Evolutionary conservation across 2,329 filamentous ascomycete species (phyloP).

Genomic region (Penicillium brasilianum): DNA sequence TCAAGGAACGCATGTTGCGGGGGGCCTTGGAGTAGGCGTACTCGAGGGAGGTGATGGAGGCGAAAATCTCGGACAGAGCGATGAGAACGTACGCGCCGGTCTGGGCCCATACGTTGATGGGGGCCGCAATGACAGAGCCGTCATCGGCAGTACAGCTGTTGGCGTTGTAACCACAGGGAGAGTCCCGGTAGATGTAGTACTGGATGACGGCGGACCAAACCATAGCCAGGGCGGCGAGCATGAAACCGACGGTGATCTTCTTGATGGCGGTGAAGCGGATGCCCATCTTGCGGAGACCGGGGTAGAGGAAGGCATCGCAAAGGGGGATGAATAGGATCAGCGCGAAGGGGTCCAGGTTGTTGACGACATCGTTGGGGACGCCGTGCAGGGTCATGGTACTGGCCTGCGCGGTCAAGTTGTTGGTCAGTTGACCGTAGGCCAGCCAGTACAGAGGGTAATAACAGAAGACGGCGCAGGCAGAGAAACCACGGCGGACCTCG

Average conservation of each 20-base stretch:
- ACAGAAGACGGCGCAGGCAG: slow-evolving; percentile 71
- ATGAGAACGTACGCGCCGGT: slow-evolving; percentile 57
- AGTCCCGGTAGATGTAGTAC: slow-evolving; percentile 62
- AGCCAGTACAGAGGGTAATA: slow-evolving; percentile 47
- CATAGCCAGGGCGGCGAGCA: slow-evolving; percentile 56
- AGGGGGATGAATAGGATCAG: slow-evolving; percentile 61
- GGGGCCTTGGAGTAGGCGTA: slow-evolving; percentile 80
- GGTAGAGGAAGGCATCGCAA: slow-evolving; percentile 59
- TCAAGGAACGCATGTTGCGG: slow-evolving; percentile 77
- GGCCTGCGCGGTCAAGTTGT: slow-evolving; percentile 61
- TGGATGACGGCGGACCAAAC: slow-evolving; percentile 57
- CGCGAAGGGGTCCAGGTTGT: slow-evolving; percentile 58
- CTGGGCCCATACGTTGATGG: slow-evolving; percentile 68
- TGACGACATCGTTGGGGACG: slow-evolving; percentile 60
- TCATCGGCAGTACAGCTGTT: slow-evolving; percentile 48
- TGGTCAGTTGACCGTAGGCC: slow-evolving; percentile 59
- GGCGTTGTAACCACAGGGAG: slow-evolving; percentile 63
- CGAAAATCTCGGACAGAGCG: slow-evolving; percentile 64
- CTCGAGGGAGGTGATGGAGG: slow-evolving; percentile 68
- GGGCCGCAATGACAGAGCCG: slow-evolving; percentile 45
- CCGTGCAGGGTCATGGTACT: slow-evolving; percentile 58
- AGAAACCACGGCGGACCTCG: slow-evolving; percentile 71
- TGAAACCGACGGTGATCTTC: slow-evolving; percentile 57
- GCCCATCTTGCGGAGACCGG: slow-evolving; percentile 51
- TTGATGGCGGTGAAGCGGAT: slow-evolving; percentile 60